Base-by-base conservation (phyloP, 2,329 filamentous ascomycete genomes). In the Curvularia eragrostidis region DNA sequence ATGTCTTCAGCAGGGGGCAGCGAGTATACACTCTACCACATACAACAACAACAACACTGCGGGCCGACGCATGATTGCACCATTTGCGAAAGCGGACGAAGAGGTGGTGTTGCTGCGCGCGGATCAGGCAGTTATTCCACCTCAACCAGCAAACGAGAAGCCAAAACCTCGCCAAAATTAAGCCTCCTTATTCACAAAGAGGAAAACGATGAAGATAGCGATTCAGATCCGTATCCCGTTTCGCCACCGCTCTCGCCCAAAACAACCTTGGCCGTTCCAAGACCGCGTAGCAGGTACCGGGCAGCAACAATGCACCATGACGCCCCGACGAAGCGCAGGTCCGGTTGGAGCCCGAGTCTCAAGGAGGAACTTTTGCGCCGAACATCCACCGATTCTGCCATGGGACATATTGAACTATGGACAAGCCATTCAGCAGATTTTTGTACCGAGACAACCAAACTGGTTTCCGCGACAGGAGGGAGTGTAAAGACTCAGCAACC, bases 81-180 rank as follows among this genome's bases (percentile, higher is more conserved):
- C 54, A 6, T 18, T 3, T 70, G 65, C 52, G 48, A 61, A 43
- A n/a, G 15, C 41, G 23, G 41, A 30, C 58, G 69, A 54, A 65
- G 69, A 62, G 68, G 65, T 28, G 70, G 67, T 19, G 54, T 72
- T 43, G 68, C 69, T n/a, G 69, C 63, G n/a, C 66, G 65, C 23
- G 67, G 68, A 13, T 44, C 51, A 28, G 65, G 66, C 19, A 69
- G 52, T 23, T 42, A 39, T 44, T 58, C 41, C 28, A 60, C 24
- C 54, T 61, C 18, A 13, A 32, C 41, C 30, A 28, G 21, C 41
- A 36, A 26, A 42, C 34, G 61, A 63, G 26, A 50, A 55, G 6
- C 44, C 67, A 48, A 60, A 67, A 10, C 5, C 26, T 46, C 68
- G 62, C 8, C 64, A 61, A 21, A 68, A 66, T 50, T 58, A 63